Conservation (phyloP, 352 stramenopile genomes). For the Phytophthora capsici region DNA sequence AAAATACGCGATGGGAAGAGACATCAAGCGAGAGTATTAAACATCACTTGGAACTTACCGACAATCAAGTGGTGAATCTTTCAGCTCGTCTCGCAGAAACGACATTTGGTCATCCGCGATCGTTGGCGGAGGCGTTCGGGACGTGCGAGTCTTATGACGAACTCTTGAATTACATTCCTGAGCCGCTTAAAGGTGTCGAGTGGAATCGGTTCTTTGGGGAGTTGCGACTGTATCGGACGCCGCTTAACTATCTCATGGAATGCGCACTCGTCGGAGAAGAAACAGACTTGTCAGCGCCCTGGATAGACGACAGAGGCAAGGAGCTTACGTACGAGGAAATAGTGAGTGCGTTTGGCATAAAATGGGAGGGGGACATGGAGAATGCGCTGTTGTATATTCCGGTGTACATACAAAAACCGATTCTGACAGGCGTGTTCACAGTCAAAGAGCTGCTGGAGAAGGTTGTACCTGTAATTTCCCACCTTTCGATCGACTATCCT, state of each 20-base stretch:
- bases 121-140: background rate
- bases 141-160: background rate
- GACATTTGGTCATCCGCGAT: background rate
- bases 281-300: background rate
- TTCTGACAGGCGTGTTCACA: background rate
- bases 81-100: background rate
- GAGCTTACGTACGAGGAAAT: background rate
- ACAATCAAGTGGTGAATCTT: background rate
- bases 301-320: background rate
- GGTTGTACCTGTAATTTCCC: background rate
- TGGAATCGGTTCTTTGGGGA: no score
- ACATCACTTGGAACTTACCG: background rate
- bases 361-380: background rate
- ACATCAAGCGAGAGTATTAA: background rate
- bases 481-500: background rate
- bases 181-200: no score
- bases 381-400: background rate
- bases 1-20: background rate
- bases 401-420: background rate
- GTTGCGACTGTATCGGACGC: no score
- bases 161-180: background rate
- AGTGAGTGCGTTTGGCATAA: background rate
- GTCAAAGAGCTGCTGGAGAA: background rate
- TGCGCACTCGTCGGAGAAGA: background rate
- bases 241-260: background rate